Evolutionary conservation across 2,329 filamentous ascomycete species (phyloP).

Genomic region (Rutstroemia sp.): DNA sequence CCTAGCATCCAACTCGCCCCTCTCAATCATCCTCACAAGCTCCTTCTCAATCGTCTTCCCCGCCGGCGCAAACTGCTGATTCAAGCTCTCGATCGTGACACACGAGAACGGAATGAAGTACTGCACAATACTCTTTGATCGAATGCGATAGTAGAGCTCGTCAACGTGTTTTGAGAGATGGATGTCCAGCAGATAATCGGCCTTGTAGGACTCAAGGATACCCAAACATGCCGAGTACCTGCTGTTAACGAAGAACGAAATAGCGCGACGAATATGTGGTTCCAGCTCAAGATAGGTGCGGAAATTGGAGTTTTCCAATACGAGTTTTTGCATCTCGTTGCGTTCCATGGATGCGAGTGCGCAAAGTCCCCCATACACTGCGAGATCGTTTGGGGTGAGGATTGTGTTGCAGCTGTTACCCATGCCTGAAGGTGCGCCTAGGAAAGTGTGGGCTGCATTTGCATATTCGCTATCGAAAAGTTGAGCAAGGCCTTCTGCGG

Average conservation of each 20-base stretch:
- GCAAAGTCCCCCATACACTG: conserved; percentile 84
- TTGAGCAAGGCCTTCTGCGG: conserved; percentile 54
- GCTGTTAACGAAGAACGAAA: conserved; percentile 81
- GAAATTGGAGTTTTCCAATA: conserved; percentile 76
- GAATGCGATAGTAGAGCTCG: conserved; percentile 64
- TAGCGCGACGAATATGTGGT: conserved; percentile 86
- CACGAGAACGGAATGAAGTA: conserved; percentile 88
- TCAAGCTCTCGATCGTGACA: conserved; percentile 74
- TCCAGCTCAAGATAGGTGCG: conserved; percentile 86
- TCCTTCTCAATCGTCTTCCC: conserved; percentile 63
- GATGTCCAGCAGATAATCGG: conserved; percentile 86
- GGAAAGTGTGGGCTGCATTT: conserved; percentile 66
- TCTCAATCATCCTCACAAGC: conserved; percentile 69
- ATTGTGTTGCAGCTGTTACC: conserved; percentile 59
- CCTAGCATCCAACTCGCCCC: conserved; percentile 63
- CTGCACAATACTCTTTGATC: conserved; percentile 86
- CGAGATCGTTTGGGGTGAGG: conserved; percentile 78
- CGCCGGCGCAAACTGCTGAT: conserved; percentile 62
- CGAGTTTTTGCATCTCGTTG: conserved; percentile 61
- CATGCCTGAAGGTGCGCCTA: conserved; percentile 33
- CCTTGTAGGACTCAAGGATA: conserved; percentile 71
- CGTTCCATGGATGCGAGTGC: conserved; percentile 87
- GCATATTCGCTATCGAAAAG: conserved; percentile 48
- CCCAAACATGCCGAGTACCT: conserved; percentile 81
- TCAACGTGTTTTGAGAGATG: conserved; percentile 71